Evolutionary conservation across 495 filamentous ascomycete genomes (phyloP).

Genomic region (Trichocladium antarcticum): DNA sequence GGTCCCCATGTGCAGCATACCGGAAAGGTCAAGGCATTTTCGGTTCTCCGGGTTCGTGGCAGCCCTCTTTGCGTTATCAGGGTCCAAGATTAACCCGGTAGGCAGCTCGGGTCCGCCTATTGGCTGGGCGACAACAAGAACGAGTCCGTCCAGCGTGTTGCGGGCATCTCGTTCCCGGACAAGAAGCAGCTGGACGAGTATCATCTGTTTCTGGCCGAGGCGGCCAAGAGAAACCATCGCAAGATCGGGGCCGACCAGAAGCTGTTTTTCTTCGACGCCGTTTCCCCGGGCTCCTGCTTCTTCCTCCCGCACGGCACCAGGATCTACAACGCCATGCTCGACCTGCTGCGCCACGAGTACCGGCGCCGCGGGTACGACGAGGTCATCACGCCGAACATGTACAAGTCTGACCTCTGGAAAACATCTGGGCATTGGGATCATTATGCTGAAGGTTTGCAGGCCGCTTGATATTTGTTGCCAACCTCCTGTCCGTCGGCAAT

Average conservation of each 20-base stretch:
- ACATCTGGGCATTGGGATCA: neutral
- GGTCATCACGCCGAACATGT: neutral
- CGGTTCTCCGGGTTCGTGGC: neutral
- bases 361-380: neutral
- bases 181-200: neutral
- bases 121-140: neutral
- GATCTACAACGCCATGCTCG: neutral
- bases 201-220: neutral
- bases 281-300: neutral
- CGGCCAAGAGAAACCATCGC: neutral
- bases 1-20: too few relatives aligned
- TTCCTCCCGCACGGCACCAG: neutral
- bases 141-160: neutral
- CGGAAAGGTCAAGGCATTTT: neutral
- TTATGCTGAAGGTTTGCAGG: neutral
- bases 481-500: too few relatives aligned
- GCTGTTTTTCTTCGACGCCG: neutral
- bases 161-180: neutral
- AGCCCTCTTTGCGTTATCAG: too few relatives aligned
- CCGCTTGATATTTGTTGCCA: too few relatives aligned
- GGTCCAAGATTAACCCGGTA: too few relatives aligned
- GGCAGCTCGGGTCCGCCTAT: neutral
- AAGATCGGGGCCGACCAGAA: neutral
- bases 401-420: neutral
- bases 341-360: neutral